phyloP scores from a whole-genome alignment of 2,329 filamentous ascomycete genomes.

The Penicillium thymicola region DNA sequence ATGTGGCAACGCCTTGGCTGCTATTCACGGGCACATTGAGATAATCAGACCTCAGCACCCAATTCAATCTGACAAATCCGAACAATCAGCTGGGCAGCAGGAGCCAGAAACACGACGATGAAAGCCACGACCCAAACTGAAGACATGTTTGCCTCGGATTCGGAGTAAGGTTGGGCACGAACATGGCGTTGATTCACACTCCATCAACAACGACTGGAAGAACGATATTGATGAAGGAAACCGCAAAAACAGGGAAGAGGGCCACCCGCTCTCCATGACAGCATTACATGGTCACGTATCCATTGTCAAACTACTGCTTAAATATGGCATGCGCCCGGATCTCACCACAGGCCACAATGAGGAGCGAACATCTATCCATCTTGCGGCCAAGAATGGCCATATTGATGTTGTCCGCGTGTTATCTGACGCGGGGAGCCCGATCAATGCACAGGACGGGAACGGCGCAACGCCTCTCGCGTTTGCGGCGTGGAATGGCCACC shows the following conservation, averaged over 20 bases:
- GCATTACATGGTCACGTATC: not conserved
- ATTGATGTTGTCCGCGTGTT: not conserved
- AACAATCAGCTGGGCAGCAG: constrained; percentile 20
- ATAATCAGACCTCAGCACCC: not conserved
- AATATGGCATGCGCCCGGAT: not conserved
- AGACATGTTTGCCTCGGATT: constrained; percentile 82
- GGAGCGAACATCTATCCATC: not conserved
- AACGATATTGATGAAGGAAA: not conserved
- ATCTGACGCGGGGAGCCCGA: not conserved
- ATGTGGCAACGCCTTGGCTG: not conserved
- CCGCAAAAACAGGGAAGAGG: not conserved
- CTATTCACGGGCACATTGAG: not conserved
- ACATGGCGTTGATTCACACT: not conserved
- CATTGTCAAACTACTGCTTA: not conserved
- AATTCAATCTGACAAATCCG: constrained; percentile 13
- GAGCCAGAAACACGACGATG: constrained; percentile 31
- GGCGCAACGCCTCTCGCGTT: not conserved
- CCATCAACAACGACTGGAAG: not conserved
- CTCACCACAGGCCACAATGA: not conserved
- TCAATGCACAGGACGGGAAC: not conserved
- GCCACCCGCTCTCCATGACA: not conserved
- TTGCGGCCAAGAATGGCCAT: not conserved
- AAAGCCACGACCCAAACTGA: constrained; percentile 68
- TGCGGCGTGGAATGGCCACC: not conserved
- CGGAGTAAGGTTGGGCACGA: constrained; percentile 35